Percentiles rank a stretch among this genome's conserved stretches.
Conservation (phyloP, 2,329 filamentous ascomycete genomes). For the Cladosporium sp. region DNA sequence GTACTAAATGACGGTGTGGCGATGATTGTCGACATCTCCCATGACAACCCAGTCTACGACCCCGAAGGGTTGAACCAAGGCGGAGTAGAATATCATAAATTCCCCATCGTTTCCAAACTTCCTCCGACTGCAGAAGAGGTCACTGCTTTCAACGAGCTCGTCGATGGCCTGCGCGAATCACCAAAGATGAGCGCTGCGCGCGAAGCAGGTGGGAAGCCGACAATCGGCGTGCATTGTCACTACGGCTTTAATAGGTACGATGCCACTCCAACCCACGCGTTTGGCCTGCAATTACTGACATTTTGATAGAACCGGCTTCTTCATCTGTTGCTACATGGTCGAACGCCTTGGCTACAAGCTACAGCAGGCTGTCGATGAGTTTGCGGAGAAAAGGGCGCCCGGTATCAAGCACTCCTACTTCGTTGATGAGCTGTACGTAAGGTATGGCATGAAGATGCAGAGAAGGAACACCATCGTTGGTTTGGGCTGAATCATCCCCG, state of each 20-base stretch:
- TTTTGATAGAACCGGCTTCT: slow-evolving; percentile 70
- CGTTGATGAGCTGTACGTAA: slow-evolving; percentile 72
- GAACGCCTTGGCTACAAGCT: slow-evolving; percentile 69
- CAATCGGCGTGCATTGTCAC: slow-evolving; percentile 84
- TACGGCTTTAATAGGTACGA: slow-evolving; percentile 75
- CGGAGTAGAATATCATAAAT: slow-evolving; percentile 61
- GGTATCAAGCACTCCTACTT: slow-evolving; percentile 91
- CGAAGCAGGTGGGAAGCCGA: slow-evolving; percentile 30
- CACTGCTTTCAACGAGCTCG: slow-evolving; percentile 53
- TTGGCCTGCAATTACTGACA: neutral
- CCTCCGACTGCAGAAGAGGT: slow-evolving; percentile 65
- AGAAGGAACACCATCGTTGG: slow-evolving; percentile 17
- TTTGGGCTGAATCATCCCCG: neutral
- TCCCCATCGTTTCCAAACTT: slow-evolving; percentile 86
- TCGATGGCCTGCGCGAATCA: slow-evolving; percentile 42
- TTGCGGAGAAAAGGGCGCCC: slow-evolving; percentile 66
- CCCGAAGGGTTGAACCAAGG: slow-evolving; percentile 48
- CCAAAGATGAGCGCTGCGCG: slow-evolving; percentile 32
- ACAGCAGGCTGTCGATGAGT: slow-evolving; percentile 72
- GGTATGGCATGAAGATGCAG: slow-evolving; percentile 53
- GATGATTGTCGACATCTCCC: slow-evolving; percentile 77
- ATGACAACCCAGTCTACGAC: slow-evolving; percentile 86
- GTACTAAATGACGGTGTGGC: slow-evolving; percentile 54
- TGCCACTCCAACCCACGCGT: neutral
- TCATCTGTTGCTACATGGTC: slow-evolving; percentile 85